These are phyloP conservation scores for Clavispora fructus DNA, from an alignment of 805 yeast species.

Conservation along the genomic window DNA sequence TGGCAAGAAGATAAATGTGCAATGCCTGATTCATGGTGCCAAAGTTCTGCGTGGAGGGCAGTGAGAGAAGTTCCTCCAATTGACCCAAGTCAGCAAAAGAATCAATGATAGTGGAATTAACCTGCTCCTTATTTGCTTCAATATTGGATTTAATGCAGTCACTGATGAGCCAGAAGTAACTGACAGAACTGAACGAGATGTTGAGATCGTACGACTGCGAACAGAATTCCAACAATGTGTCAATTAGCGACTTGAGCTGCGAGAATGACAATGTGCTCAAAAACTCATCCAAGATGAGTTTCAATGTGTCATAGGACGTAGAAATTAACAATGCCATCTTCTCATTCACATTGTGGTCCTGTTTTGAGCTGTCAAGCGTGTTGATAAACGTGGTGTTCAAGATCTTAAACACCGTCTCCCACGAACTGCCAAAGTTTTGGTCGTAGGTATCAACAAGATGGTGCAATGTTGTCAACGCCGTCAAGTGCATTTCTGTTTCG, in stretches of 20 bases:
- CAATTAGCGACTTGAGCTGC: slow-evolving; percentile 62
- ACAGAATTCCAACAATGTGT: slow-evolving; percentile 67
- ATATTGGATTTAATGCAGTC: slow-evolving; percentile 46
- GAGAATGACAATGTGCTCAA: slow-evolving; percentile 62
- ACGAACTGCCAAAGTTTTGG: slow-evolving; percentile 49
- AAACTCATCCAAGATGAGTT: slow-evolving; percentile 81
- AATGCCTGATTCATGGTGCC: slow-evolving; percentile 17
- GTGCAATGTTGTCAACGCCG: slow-evolving; percentile 57
- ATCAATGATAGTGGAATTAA: neutral
- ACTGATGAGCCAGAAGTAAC: slow-evolving; percentile 88
- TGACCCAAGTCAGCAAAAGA: slow-evolving; percentile 1
- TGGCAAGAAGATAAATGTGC: slow-evolving; percentile 58
- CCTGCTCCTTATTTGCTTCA: neutral
- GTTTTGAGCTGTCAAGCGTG: slow-evolving; percentile 6
- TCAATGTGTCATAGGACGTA: slow-evolving; percentile 76
- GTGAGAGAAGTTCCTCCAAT: slow-evolving; percentile 6
- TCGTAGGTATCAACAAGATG: slow-evolving; percentile 79
- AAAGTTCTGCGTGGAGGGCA: neutral
- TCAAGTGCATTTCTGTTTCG: slow-evolving; percentile 64
- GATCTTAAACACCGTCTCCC: slow-evolving; percentile 69
- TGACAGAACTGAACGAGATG: slow-evolving; percentile 84
- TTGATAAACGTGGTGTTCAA: slow-evolving; percentile 51
- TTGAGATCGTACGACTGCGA: slow-evolving; percentile 70
- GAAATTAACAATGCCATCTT: slow-evolving; percentile 50
- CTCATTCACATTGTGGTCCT: slow-evolving; percentile 34